Base-by-base conservation (phyloP, 176 grass and related monocot species). In the Ampelocalamus luodianensis region DNA sequence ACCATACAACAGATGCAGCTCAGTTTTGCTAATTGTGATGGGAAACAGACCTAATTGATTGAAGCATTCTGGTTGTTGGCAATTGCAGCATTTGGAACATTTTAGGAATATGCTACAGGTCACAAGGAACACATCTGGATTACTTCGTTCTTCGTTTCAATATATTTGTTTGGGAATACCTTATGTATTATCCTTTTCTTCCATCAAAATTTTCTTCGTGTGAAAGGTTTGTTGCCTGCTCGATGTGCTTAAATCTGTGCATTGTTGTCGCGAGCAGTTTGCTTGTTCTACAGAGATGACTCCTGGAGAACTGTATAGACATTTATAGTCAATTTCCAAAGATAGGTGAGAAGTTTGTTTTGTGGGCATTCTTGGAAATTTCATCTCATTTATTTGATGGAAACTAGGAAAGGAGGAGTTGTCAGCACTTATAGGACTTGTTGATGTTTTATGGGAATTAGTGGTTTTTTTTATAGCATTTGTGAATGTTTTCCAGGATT, bases 11-110 rank as follows among this genome's bases (percentile, higher is more conserved):
- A 78, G 65, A 23, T 26, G 51, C 60, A 73, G 49, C 77, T 82
- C 81, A 86, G 51, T 85, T 91, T 94, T 94, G 87, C 84, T 91
- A 83, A 82, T 69, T 82, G 53, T 71, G 64, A 80, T 54, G 83
- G 64, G 15, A 53, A 71, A 75, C 86, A 61, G 15, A 56, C 66
- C 18, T 87, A 68, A 77, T 84, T 84, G 65, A 79, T 74, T 63
- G 66, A 56, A 86, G 76, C 74, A 90, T 66, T 86, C 34, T 65
- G 86, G 76, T 86, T 78, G 63, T 78, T 45, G 74, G 71, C 43
- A 82, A 58, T 53, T 90, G 56, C 72, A 66, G 51, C 71, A 72
- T 71, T 58, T 76, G 83, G 58, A 78, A 43, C 60, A 74, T 42
- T 76, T 84, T 68, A 64, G 72, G 76, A 74, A 75, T 78, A 32